phyloP scores from a whole-genome alignment of 495 filamentous ascomycete genomes.

The Astrocystis sublimbata region DNA sequence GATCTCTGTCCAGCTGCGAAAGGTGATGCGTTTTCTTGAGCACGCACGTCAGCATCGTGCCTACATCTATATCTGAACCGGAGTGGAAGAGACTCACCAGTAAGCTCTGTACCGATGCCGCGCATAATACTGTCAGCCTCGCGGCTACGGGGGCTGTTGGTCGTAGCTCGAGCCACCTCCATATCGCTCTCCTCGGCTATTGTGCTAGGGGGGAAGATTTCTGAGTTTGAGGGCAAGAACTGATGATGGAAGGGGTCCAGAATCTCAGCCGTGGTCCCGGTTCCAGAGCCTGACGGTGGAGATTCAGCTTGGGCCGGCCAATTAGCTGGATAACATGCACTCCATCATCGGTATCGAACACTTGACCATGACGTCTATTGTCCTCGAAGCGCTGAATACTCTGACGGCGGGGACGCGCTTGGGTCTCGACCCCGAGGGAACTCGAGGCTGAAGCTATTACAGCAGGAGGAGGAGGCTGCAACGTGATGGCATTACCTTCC shows the following conservation, averaged over 20 bases:
- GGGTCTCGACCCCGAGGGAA: not conserved
- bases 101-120: not conserved
- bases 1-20: not conserved
- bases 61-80: not conserved
- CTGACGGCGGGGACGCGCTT: not conserved
- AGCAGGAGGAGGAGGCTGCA: not conserved
- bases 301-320: not conserved
- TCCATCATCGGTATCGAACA: not conserved
- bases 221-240: not conserved
- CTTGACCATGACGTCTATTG: not conserved
- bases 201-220: not conserved
- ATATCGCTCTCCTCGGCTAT: conserved; percentile 7
- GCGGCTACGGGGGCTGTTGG: not conserved
- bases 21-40: not conserved
- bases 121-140: not conserved
- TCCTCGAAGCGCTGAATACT: not conserved
- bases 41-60: not conserved
- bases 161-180: no score
- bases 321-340: no score
- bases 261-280: not conserved
- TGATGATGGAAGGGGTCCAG: not conserved
- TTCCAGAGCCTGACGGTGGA: not conserved
- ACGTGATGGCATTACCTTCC: not conserved
- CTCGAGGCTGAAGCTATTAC: not conserved
- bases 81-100: not conserved